Evolutionary conservation across 768 basidiomycete species (phyloP).

Genomic region (Astraeus odoratus): DNA sequence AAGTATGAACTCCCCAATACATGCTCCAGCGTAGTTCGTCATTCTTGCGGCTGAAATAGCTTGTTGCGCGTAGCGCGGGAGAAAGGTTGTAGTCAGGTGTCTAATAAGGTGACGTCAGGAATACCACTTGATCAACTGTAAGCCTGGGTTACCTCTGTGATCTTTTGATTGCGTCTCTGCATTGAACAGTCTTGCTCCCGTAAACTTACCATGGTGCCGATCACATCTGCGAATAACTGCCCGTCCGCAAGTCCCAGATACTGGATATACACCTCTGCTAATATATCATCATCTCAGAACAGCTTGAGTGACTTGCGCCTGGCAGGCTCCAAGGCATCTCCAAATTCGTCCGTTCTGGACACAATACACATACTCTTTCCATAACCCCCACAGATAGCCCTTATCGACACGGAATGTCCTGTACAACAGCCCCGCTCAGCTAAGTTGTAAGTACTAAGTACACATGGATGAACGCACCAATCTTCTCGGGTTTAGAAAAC

Average conservation of each 20-base stretch:
- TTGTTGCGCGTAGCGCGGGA: conserved; percentile 72
- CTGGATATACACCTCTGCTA: conserved; percentile 85
- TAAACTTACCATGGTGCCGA: conserved; percentile 81
- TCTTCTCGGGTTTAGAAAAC: conserved; percentile 57
- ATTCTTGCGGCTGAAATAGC: conserved; percentile 91
- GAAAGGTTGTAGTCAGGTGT: conserved; percentile 89
- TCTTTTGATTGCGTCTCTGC: conserved; percentile 90
- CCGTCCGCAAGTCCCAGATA: conserved; percentile 90
- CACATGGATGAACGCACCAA: conserved; percentile 38
- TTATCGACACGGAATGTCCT: conserved; percentile 91
- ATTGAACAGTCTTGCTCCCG: conserved; percentile 95
- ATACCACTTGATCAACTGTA: not conserved
- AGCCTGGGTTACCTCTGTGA: conserved; percentile 69
- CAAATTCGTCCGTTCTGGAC: conserved; percentile 57
- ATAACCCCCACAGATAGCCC: conserved; percentile 96
- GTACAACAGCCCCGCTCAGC: not conserved
- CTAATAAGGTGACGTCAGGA: conserved; percentile 27
- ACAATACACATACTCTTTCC: conserved; percentile 95
- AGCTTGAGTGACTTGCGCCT: conserved; percentile 83
- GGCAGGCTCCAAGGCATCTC: conserved; percentile 78
- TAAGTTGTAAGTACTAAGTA: not conserved
- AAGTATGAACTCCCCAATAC: conserved; percentile 95
- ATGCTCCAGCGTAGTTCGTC: conserved; percentile 86
- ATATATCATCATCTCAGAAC: conserved; percentile 80
- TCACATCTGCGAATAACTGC: conserved; percentile 84